These are phyloP conservation scores for Sarocladium oryzae DNA, from an alignment of 2,329 filamentous ascomycete species.

Conservation along the genomic window DNA sequence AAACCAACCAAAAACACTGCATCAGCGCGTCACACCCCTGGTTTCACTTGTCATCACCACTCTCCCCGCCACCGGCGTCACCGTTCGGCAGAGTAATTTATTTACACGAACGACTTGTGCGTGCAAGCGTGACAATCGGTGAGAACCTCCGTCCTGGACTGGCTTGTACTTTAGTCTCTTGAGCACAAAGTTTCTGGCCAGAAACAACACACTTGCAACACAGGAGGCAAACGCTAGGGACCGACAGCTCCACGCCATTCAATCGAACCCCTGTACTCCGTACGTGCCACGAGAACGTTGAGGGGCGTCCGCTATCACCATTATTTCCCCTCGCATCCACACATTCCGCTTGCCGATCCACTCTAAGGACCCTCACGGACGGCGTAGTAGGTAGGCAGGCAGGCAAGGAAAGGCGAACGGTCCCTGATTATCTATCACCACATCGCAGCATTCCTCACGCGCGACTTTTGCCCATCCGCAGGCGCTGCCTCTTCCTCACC, in stretches of 20 bases:
- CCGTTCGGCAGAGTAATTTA: background rate
- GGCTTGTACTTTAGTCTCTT: too few relatives aligned
- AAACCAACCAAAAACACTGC: background rate
- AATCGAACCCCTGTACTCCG: background rate
- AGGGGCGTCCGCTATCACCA: background rate
- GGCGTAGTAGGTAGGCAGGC: background rate
- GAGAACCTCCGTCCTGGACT: too few relatives aligned
- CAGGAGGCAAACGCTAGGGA: background rate
- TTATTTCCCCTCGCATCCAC: background rate
- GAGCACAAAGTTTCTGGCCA: too few relatives aligned
- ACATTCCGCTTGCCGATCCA: background rate
- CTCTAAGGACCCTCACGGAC: background rate
- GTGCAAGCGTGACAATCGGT: too few relatives aligned
- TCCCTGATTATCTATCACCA: constrained; percentile 1
- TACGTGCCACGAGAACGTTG: background rate
- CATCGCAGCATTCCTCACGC: background rate
- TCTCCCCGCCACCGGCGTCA: constrained; percentile 5
- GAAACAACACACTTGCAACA: too few relatives aligned
- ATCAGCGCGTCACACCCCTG: background rate
- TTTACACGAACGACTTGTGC: too few relatives aligned
- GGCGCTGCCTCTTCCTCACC: background rate
- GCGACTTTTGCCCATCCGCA: constrained; percentile 3
- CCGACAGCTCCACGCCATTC: background rate
- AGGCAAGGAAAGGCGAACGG: constrained; percentile 1
- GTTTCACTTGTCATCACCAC: background rate